A percentile compares a stretch with the other conserved stretches of the same genome.
phyloP scores from a whole-genome alignment of 352 stramenopile species.

The Phytophthora brassicae region DNA sequence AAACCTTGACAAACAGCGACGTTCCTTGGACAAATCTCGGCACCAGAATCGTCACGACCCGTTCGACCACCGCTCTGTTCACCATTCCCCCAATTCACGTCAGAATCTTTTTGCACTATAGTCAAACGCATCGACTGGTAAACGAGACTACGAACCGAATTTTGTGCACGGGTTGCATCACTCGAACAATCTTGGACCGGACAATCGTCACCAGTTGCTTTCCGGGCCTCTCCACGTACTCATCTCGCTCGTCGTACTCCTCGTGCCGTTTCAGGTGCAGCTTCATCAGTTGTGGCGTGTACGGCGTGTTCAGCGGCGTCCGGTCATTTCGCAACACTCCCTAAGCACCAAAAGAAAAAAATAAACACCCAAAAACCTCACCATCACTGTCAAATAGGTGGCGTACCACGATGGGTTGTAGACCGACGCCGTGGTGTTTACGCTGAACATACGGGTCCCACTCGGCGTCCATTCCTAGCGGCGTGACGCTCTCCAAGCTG shows the following conservation, averaged over 20 bases:
- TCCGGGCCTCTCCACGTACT: conserved; percentile 27
- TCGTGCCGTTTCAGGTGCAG: conserved; percentile 69
- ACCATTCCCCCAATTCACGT: conserved; percentile 12
- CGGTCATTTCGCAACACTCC: conserved; percentile 67
- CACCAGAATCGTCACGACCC: conserved; percentile 38
- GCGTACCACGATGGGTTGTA: conserved; percentile 49
- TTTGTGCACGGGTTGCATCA: conserved; percentile 47
- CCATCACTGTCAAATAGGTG: no score
- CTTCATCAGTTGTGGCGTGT: conserved; percentile 86
- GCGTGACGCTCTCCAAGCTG: conserved; percentile 36
- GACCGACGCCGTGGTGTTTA: conserved; percentile 49
- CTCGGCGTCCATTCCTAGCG: conserved; percentile 39
- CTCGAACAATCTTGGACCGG: conserved; percentile 42
- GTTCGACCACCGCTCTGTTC: conserved; percentile 33
- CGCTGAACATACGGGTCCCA: conserved; percentile 58
- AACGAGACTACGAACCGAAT: conserved; percentile 37
- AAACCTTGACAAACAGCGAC: conserved; percentile 44
- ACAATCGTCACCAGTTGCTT: conserved; percentile 45
- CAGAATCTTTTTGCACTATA: conserved; percentile 17
- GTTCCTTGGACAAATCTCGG: conserved; percentile 43
- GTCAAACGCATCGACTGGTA: conserved; percentile 5
- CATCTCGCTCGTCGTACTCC: conserved; percentile 45
- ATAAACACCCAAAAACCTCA: neutral
- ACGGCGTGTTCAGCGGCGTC: conserved; percentile 82
- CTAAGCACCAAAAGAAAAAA: conserved; percentile 20